Conservation (phyloP, 176 grass and related monocot genomes). For the Musa itinerans region DNA sequence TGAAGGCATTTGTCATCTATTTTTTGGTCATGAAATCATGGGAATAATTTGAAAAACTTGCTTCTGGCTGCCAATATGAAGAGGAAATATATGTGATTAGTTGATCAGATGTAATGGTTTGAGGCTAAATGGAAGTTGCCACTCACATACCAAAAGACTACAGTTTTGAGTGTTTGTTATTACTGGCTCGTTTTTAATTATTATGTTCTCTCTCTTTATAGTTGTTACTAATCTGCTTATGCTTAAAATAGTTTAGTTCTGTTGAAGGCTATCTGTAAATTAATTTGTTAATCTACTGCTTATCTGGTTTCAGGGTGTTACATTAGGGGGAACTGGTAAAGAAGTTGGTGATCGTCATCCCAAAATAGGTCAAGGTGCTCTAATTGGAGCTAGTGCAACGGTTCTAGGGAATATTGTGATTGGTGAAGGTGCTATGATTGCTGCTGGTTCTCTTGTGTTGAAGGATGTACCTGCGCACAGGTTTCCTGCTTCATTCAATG, state of each 20-base stretch:
- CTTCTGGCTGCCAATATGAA: background rate
- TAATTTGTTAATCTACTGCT: background rate
- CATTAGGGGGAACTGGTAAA: slow-evolving; percentile 93
- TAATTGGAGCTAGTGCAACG: slow-evolving; percentile 91
- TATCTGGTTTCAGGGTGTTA: slow-evolving; percentile 60
- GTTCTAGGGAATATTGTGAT: slow-evolving; percentile 90
- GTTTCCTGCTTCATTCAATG: slow-evolving; percentile 24
- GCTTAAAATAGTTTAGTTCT: too few species aligned
- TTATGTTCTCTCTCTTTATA: background rate
- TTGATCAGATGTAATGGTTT: background rate
- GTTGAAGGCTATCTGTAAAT: too few species aligned
- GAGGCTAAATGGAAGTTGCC: background rate
- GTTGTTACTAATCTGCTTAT: background rate
- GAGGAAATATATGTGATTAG: background rate
- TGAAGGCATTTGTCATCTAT: background rate
- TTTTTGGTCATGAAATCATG: background rate
- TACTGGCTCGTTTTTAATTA: background rate
- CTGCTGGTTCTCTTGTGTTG: slow-evolving; percentile 86
- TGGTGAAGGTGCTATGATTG: slow-evolving; percentile 93
- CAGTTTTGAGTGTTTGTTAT: background rate
- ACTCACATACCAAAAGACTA: background rate
- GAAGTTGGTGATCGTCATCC: slow-evolving; percentile 93
- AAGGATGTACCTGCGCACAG: slow-evolving; percentile 96
- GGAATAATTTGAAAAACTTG: background rate
- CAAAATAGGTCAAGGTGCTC: slow-evolving; percentile 84